Evolutionary conservation across 106 monocot genomes (phyloP), one percentile per base, ranked within the genome.

Genomic region (Posidonia australis): DNA sequence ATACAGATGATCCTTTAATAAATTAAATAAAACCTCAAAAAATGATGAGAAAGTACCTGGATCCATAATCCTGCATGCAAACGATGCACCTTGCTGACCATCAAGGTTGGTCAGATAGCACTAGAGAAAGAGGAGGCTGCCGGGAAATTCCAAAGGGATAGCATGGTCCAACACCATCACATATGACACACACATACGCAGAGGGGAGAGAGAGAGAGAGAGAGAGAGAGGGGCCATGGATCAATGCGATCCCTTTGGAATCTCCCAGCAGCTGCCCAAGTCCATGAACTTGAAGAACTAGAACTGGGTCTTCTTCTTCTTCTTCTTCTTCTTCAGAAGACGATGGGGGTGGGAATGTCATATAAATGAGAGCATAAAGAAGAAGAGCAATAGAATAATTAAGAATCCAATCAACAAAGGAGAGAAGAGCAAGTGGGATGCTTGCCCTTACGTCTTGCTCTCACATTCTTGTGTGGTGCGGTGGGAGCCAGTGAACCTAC

Each of bases 211-310:
- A 21, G 21, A 63, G 57, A 58, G 10, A 31, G 4, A 46, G 26
- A 46, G 24, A 25, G 41, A 64, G 3, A 46, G 31, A n/a, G 18
- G 22, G 5, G 29, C 0, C 65, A 47, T 49, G 66, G 66, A 66
- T 66, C 66, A 66, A 66, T 66, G 66, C 66, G 66, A 66, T 66
- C 66, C 66, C 66, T 66, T 66, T 66, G 66, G 66, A 66, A 66
- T 66, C 36, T 51, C 52, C 66, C 66, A 66, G n/a, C 28, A 66
- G 51, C 66, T 53, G 66, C 66, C 52, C 51, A 42, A 42, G 7
- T 21, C 42, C 20, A 62, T 42, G 10, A 2, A 4, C 36, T 36
- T 36, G 5, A n/a, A n/a, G n/a, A n/a, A n/a, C n/a, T n/a, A n/a
- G n/a, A n/a, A n/a, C 36, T 36, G 2, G 5, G 2, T 36, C 36